phyloP scores from a whole-genome alignment of 108 stramenopile genomes.

The Discostella stelligeroides region DNA sequence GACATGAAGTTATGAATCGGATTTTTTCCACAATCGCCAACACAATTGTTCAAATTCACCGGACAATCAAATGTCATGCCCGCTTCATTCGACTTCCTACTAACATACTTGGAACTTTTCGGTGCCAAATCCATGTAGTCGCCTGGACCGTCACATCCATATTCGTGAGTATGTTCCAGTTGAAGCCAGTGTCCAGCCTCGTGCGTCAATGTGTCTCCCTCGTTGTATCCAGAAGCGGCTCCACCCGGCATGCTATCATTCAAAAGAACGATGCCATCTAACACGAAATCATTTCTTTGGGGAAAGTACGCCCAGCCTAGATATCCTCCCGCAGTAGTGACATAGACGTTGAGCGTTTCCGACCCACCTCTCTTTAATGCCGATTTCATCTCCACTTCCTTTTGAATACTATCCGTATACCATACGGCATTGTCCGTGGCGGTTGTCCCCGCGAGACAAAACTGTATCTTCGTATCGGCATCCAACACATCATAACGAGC shows the following conservation, averaged over 20 bases:
- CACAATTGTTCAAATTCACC: constrained; percentile 5
- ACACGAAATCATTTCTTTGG: neutral
- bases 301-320: constrained; percentile 20
- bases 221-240: neutral
- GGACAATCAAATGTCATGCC: neutral
- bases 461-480: too few relatives aligned
- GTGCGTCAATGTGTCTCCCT: too few relatives aligned
- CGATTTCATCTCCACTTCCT: neutral
- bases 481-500: neutral
- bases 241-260: constrained; percentile 15
- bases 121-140: constrained; percentile 14
- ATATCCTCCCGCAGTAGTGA: neutral
- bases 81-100: neutral
- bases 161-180: constrained; percentile 14
- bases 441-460: too few relatives aligned
- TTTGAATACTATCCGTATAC: too few relatives aligned
- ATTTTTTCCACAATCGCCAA: constrained; percentile 1
- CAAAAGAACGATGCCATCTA: constrained; percentile 23
- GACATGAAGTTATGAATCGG: constrained; percentile 38
- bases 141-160: neutral
- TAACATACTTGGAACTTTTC: too few relatives aligned
- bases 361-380: neutral
- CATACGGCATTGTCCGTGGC: neutral
- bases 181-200: constrained; percentile 40
- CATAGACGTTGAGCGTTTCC: constrained; percentile 33